Percentiles rank a stretch among this genome's conserved stretches.
Conservation (phyloP, 78 protist species). For the Mantamonas sphyraenae region DNA sequence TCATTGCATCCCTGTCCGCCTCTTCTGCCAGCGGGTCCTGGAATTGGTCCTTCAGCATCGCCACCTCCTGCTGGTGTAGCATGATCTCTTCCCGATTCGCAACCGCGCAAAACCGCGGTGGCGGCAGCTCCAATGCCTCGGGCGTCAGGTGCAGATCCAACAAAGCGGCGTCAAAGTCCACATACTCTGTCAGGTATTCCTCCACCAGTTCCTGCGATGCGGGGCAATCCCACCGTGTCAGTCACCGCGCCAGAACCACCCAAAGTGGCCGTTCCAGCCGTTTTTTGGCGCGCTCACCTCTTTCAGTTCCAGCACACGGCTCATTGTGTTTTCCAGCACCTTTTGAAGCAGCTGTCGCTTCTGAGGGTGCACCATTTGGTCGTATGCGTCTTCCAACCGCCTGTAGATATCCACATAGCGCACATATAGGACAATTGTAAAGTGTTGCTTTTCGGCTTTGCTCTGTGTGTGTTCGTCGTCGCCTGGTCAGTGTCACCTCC, state of each 20-base stretch:
- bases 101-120: not conserved
- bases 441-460: not conserved
- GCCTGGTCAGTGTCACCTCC: too few relatives aligned
- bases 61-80: too few relatives aligned
- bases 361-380: slow-evolving; percentile 63
- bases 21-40: slow-evolving; percentile 7
- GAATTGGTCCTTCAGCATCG: not conserved
- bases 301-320: slow-evolving; percentile 54
- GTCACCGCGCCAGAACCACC: not conserved
- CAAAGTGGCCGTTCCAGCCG: not conserved
- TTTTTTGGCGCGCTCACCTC: too few relatives aligned
- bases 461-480: not conserved
- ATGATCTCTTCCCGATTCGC: too few relatives aligned
- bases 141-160: slow-evolving; percentile 59
- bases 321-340: slow-evolving; percentile 28
- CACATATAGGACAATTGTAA: slow-evolving; percentile 36
- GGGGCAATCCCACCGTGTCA: not conserved
- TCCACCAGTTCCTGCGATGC: not conserved
- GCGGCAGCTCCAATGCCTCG: slow-evolving; percentile 44
- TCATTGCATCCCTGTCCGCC: not conserved
- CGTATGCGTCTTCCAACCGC: slow-evolving; percentile 49
- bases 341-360: slow-evolving; percentile 37
- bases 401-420: slow-evolving; percentile 31
- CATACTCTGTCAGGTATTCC: slow-evolving; percentile 1
- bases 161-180: slow-evolving; percentile 44